These are phyloP conservation scores for Jatropha multifida DNA, from an alignment of 441 rosid genomes.

Conservation along the genomic window DNA sequence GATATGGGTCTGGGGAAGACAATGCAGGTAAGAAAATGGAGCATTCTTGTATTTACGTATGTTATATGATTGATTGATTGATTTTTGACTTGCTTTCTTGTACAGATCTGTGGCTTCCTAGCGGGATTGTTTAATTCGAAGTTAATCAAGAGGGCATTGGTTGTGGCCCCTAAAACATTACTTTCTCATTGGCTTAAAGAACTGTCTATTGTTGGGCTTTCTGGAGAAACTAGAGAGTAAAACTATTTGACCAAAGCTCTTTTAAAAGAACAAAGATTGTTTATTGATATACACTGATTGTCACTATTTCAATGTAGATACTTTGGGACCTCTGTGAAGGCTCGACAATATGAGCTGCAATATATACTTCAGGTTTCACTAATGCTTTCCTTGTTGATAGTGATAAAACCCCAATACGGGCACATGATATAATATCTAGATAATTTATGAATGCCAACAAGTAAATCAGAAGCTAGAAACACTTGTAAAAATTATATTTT, in stretches of 20 bases:
- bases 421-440: not conserved
- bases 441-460: not conserved
- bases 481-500: not conserved
- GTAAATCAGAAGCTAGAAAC: not conserved
- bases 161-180: slow-evolving; percentile 94
- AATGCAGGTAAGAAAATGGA: slow-evolving; percentile 69
- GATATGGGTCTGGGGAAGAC: slow-evolving; percentile 99
- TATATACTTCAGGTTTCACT: slow-evolving; percentile 73
- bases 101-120: slow-evolving; percentile 87
- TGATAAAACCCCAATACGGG: not conserved
- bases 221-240: slow-evolving; percentile 79
- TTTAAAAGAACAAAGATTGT: slow-evolving; percentile 6
- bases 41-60: not conserved
- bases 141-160: slow-evolving; percentile 73
- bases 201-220: slow-evolving; percentile 79
- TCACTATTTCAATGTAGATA: slow-evolving; percentile 46
- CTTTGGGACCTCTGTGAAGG: slow-evolving; percentile 62
- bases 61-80: slow-evolving; percentile 16
- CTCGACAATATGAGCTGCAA: slow-evolving; percentile 86
- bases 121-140: slow-evolving; percentile 85
- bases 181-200: slow-evolving; percentile 97
- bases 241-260: slow-evolving; percentile 27
- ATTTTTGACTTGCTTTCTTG: slow-evolving; percentile 14
- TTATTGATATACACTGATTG: slow-evolving; percentile 5
- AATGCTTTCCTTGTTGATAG: slow-evolving; percentile 20